phyloP scores from a whole-genome alignment of 352 stramenopile genomes.

The Phytophthora quininea region DNA sequence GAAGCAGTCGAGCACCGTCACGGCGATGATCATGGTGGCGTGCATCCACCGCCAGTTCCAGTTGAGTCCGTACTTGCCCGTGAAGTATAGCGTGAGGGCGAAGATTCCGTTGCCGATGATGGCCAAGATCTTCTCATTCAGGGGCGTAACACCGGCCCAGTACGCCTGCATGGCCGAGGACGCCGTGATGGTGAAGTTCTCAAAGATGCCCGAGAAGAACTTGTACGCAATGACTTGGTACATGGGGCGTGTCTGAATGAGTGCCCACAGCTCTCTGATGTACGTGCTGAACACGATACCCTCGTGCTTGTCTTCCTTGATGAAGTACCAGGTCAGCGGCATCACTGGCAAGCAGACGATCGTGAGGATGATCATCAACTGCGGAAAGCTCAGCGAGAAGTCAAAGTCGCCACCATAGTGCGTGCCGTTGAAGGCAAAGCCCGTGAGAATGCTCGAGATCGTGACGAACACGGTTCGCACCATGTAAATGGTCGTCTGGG shows the following conservation, averaged over 20 bases:
- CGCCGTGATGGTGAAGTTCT: conserved; percentile 41
- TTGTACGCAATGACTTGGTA: conserved; percentile 55
- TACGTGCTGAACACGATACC: conserved; percentile 43
- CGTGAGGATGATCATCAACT: conserved; percentile 46
- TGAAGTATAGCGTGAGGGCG: conserved; percentile 32
- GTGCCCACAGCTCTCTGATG: conserved; percentile 42
- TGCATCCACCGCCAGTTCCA: conserved; percentile 52
- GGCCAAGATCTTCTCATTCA: conserved; percentile 42
- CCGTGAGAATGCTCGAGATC: conserved; percentile 43
- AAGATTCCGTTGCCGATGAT: conserved; percentile 43
- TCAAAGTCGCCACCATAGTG: conserved; percentile 55
- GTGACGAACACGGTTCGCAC: conserved; percentile 48
- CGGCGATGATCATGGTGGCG: conserved; percentile 24
- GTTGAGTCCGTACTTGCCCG: conserved; percentile 38
- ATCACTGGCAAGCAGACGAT: conserved; percentile 48
- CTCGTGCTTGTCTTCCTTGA: conserved; percentile 44
- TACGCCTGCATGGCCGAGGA: conserved; percentile 36
- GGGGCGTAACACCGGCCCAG: conserved; percentile 35
- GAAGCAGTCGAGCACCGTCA: conserved; percentile 34
- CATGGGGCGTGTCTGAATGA: conserved; percentile 42
- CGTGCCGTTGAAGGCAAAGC: conserved; percentile 54
- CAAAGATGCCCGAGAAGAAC: conserved; percentile 44
- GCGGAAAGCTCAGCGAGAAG: conserved; percentile 50
- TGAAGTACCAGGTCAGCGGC: conserved; percentile 53
- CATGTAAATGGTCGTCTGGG: conserved; percentile 45